Evolutionary conservation across 2,329 filamentous ascomycete species (phyloP).

Genomic region (Nemania abortiva): DNA sequence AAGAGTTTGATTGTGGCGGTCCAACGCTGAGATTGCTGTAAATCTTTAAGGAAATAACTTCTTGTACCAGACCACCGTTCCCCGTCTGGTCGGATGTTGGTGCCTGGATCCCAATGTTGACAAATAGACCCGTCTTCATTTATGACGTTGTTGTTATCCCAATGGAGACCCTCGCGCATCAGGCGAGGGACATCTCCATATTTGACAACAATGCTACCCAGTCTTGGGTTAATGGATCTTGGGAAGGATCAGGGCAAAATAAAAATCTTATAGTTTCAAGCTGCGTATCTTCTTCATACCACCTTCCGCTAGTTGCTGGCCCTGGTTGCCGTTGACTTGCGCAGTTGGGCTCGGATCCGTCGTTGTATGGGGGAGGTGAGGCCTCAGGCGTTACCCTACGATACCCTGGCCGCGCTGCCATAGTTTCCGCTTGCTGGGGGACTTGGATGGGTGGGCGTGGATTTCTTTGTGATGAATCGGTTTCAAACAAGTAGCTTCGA

Average conservation of each 20-base stretch:
- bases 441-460: too few relatives aligned
- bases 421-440: not conserved
- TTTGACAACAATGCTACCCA: conserved; percentile 35
- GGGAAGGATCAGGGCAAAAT: conserved; percentile 11
- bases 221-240: not conserved
- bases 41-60: conserved; percentile 34
- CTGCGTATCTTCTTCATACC: not conserved
- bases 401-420: not conserved
- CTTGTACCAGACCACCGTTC: conserved; percentile 12
- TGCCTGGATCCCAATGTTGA: too few relatives aligned
- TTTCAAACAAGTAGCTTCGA: too few relatives aligned
- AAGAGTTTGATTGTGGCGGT: conserved; percentile 26
- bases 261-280: not conserved
- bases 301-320: conserved; percentile 3
- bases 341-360: too few relatives aligned
- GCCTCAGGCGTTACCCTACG: not conserved
- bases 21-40: conserved; percentile 35
- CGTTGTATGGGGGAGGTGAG: not conserved
- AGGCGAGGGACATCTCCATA: conserved; percentile 36
- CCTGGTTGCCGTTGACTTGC: not conserved
- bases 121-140: conserved; percentile 37
- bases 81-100: not conserved
- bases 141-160: conserved; percentile 33
- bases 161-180: conserved; percentile 42
- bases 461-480: too few relatives aligned